Base-by-base conservation (phyloP, 257 asterid genomes). In the Agastache rugosa region DNA sequence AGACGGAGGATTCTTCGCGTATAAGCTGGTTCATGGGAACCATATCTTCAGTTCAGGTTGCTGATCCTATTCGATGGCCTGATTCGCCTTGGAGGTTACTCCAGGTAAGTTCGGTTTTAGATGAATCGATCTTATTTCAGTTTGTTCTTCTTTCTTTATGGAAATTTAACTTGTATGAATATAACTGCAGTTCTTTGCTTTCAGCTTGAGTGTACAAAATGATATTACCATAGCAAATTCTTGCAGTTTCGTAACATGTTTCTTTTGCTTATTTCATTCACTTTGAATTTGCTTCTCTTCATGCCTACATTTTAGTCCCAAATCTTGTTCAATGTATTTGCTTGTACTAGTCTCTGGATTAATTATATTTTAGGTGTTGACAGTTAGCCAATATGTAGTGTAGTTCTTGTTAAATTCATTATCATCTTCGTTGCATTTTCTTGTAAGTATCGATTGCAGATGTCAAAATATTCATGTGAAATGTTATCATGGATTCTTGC, bases 21-120 rank as follows among this genome's bases (percentile, higher is more conserved):
- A 89, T 94, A 67, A 94, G 99, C 78, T 94, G 99, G 97, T 94
- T 90, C 76, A 89, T 94, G 96, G 99, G 99, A 60, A 94, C 97
- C 60, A 80, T 92, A 62, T 85, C 97, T 1, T 79, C 96, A 0
- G 96, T 78, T 54, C 97, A 92, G 71, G 89, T 87, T 64, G 90
- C 91, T 11, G 97, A 94, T 81, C 96, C 99, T 5, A 62, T 90
- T 71, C 90, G 77, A 41, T 94, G 99, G 99, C 96, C 99, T 0
- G 96, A 88, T 83, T 94, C 99, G 1, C 99, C 98, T 1, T 94
- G 99, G 99, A 89, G 96, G 85, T 92, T 92, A 79, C 97, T 94
- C 25, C 97, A 83, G 98, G 99, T 93, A 83, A 71, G 59, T 79
- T 59, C 80, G 25, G 45, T 69, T 63, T 50, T 71, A 12, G 6